These are phyloP conservation scores for Fusarium sublunatum DNA, from an alignment of 2,329 filamentous ascomycete genomes.

Conservation along the genomic window DNA sequence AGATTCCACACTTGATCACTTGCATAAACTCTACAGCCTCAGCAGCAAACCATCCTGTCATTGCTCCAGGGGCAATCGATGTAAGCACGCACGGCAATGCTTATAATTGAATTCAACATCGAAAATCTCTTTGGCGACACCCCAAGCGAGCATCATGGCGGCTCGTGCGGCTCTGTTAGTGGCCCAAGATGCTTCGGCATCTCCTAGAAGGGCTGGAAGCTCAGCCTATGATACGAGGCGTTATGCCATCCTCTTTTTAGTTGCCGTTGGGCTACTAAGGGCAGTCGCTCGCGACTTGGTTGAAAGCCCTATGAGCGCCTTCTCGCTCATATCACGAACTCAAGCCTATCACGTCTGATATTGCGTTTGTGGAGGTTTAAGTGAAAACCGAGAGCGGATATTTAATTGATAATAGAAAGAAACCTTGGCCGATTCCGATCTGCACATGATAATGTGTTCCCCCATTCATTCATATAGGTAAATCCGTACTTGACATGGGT, in stretches of 20 bases:
- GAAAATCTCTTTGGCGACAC: background rate
- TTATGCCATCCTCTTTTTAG: constrained; percentile 3
- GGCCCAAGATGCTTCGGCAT: constrained; percentile 16
- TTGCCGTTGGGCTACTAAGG: constrained; percentile 26
- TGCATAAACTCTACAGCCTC: constrained; percentile 29
- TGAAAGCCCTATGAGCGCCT: constrained; percentile 11
- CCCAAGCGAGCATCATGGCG: constrained; percentile 3
- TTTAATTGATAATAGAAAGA: constrained; percentile 2
- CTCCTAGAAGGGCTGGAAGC: constrained; percentile 29
- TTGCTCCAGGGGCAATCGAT: constrained; percentile 17
- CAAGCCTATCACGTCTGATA: constrained; percentile 26
- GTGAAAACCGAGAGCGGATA: constrained; percentile 16
- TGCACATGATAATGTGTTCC: constrained; percentile 10
- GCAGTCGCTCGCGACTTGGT: constrained; percentile 14
- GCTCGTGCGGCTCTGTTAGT: constrained; percentile 11
- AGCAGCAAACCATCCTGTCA: constrained; percentile 5
- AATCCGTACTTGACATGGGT: background rate
- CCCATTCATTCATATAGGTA: constrained; percentile 1
- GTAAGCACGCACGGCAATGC: constrained; percentile 19
- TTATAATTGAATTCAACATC: constrained; percentile 10
- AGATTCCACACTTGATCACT: constrained; percentile 6
- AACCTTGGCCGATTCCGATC: constrained; percentile 11
- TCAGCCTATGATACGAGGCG: constrained; percentile 28
- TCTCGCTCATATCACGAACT: constrained; percentile 1
- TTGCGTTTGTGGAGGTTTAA: constrained; percentile 10